Base-by-base conservation (phyloP, 2,329 filamentous ascomycete genomes). In the Scolecobasidium constrictum region DNA sequence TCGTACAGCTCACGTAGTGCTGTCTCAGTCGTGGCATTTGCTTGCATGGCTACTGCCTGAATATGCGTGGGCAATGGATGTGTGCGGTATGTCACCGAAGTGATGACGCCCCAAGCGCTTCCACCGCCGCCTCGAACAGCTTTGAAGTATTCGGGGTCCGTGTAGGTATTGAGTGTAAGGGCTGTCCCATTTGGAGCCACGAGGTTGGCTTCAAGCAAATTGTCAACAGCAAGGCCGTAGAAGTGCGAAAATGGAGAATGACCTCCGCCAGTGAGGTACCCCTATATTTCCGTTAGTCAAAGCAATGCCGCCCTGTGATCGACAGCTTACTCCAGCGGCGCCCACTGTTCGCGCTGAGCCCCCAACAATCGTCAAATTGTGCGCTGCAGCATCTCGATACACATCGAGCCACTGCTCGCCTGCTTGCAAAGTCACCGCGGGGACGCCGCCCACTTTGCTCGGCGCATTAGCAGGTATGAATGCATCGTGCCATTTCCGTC, bases 61-160 rank as follows among this genome's bases (percentile, higher is more conserved):
- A 59, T 56, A 35, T 56, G 52, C n/a, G 37, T 7, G 6, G 6
- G 7, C 12, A 23, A 11, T 6, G 6, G 7, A 16, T 39, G 37
- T 9, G 37, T 39, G 7, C 17, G 9, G 38, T 22, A 44, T 6
- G 42, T 44, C 5, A 33, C 40, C 21, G 44, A 12, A 1, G 69
- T 73, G n/a, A 77, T 67, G 42, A 77, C 66, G 31, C 73, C 74
- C 44, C 77, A 77, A 54, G 77, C 77, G 46, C 75, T 69, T 1
- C 73, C 74, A 11, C 37, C 37, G 2, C 73, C 74, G 4, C 74
- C 74, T 37, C 63, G 61, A 49, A 78, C 62, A 1, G 61, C 74
- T 73, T 72, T 78, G 53, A 64, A 77, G 6, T 78, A 62, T 22
- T 77, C 72, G 0, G 66, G 65, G 5, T 58, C 56, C 3, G 38